A percentile compares a stretch with the other conserved stretches of the same genome.
These are phyloP conservation scores for Mortierella sp. DNA, from an alignment of 371 early-diverging fungal species.

Conservation along the genomic window DNA sequence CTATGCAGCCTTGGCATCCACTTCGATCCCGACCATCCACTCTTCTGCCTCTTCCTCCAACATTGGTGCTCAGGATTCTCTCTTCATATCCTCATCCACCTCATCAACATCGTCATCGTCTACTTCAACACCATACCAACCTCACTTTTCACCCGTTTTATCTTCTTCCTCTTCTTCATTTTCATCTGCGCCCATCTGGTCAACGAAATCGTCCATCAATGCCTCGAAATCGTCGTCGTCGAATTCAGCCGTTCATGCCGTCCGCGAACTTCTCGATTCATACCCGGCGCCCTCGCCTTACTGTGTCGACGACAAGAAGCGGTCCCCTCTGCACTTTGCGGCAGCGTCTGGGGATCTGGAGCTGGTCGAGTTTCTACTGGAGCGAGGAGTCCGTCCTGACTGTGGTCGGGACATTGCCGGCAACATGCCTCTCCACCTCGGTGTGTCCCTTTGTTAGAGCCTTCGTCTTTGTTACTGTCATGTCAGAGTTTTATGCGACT, in stretches of 20 bases:
- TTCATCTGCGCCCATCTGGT: constrained; percentile 17
- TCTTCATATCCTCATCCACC: constrained; percentile 15
- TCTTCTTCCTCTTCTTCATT: constrained; percentile 16
- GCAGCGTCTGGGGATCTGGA: constrained; percentile 55
- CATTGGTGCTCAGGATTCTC: constrained; percentile 10
- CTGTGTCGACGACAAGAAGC: constrained; percentile 56
- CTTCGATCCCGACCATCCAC: constrained; percentile 11
- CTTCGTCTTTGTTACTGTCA: too few relatives aligned
- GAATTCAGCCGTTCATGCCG: constrained; percentile 50
- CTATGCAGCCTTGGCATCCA: constrained; percentile 17
- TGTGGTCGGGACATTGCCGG: constrained; percentile 57
- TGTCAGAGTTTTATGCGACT: background rate
- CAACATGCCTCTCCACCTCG: constrained; percentile 55
- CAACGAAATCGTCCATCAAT: constrained; percentile 10
- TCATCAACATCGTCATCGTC: constrained; percentile 19
- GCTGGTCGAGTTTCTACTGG: constrained; percentile 50
- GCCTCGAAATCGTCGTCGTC: constrained; percentile 1
- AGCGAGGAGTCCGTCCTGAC: constrained; percentile 53
- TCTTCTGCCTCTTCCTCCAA: constrained; percentile 18
- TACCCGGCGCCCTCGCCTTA: constrained; percentile 55
- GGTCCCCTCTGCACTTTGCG: constrained; percentile 55
- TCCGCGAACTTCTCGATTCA: constrained; percentile 50
- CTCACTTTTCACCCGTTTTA: constrained; percentile 26
- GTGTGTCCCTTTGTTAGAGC: constrained; percentile 8
- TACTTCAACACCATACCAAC: constrained; percentile 29